Evolutionary conservation across 2,329 filamentous ascomycete species (phyloP).

Genomic region (Metarhizium robertsii): DNA sequence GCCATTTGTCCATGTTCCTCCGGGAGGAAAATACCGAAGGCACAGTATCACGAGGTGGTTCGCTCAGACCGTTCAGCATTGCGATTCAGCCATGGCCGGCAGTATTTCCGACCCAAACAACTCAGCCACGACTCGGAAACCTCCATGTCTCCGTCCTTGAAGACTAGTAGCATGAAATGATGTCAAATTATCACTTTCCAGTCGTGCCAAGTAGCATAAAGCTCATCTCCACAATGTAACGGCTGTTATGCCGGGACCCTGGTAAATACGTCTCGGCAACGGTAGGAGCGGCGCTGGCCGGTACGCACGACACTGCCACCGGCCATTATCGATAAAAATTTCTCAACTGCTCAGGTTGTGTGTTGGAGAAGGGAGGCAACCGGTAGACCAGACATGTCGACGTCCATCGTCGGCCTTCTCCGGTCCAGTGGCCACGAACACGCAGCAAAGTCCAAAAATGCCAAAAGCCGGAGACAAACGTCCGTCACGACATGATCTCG

Average conservation of each 20-base stretch:
- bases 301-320: too few species aligned
- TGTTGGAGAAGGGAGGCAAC: not conserved
- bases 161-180: too few species aligned
- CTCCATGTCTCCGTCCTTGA: too few species aligned
- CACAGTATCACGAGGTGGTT: too few species aligned
- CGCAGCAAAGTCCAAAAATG: not conserved
- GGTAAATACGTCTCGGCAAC: too few species aligned
- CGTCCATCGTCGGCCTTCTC: not conserved
- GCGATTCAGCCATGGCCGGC: too few species aligned
- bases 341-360: not conserved
- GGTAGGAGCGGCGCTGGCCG: too few species aligned
- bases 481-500: not conserved
- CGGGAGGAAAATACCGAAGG: not conserved
- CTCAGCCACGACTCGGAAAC: too few species aligned
- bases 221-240: not conserved
- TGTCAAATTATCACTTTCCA: not conserved
- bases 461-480: not conserved
- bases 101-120: too few species aligned
- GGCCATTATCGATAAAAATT: not conserved
- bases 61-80: too few species aligned
- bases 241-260: not conserved
- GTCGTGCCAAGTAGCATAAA: not conserved
- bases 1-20: not conserved
- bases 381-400: not conserved
- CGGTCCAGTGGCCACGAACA: not conserved